A percentile compares a stretch with the other conserved stretches of the same genome.
Evolutionary conservation across 257 asterid species (phyloP).

Genomic region (Jasminum sambac): DNA sequence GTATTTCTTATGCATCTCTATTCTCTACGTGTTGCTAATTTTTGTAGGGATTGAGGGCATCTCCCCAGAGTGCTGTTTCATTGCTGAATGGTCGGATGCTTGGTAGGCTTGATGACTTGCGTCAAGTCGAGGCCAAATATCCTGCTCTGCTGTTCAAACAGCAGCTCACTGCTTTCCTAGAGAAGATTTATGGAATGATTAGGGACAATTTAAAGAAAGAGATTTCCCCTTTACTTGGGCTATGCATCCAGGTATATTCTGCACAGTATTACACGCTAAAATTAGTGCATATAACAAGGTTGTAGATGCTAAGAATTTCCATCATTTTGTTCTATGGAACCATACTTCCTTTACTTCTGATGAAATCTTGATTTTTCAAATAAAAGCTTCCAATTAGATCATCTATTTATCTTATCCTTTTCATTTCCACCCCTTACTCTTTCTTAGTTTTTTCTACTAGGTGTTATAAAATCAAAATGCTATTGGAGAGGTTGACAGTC

Average conservation of each 20-base stretch:
- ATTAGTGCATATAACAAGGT: neutral
- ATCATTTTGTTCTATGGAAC: neutral
- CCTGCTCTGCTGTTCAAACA: conserved; percentile 98
- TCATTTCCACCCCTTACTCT: neutral
- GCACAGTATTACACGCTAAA: conserved; percentile 18
- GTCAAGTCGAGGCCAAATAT: conserved; percentile 98
- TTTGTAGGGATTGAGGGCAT: conserved; percentile 76
- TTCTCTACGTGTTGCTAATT: neutral
- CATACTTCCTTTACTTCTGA: neutral
- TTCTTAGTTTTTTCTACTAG: neutral
- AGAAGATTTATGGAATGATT: conserved; percentile 94
- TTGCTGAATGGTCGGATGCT: conserved; percentile 81
- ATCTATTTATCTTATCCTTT: neutral
- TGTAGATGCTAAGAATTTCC: neutral
- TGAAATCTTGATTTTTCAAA: neutral
- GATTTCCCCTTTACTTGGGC: conserved; percentile 92
- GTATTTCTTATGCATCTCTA: neutral
- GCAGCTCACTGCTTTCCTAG: conserved; percentile 99
- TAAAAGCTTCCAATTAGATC: neutral
- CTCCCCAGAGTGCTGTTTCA: conserved; percentile 94
- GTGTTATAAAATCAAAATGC: neutral
- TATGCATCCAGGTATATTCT: conserved; percentile 83
- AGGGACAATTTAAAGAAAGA: conserved; percentile 95
- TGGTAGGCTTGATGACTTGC: conserved; percentile 87
- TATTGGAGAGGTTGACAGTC: neutral